Base-by-base conservation (phyloP, 306 rosid species). In the Myrica gale region DNA sequence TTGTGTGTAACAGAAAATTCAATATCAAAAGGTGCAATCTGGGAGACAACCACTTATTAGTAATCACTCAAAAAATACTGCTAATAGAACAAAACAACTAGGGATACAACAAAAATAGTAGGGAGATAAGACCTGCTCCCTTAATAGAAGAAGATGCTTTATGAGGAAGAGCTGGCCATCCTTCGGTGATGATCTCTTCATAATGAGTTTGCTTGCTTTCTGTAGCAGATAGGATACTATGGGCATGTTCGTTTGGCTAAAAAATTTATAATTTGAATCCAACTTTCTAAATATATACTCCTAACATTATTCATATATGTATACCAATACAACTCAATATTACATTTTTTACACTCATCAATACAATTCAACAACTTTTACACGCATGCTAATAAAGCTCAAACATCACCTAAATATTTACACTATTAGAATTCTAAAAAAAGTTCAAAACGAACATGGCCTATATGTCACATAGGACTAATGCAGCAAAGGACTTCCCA, bases 141-240 rank as follows among this genome's bases (percentile, higher is more conserved):
- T 87, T 80, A 96, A 83, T 84, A 92, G 85, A 81, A 96, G 93
- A 81, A 96, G 95, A 86, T 96, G 93, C 86, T 96, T 92, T 78
- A 96, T 92, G 77, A 96, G 95, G 84, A 96, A 96, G 69, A 96
- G 97, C 71, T 96, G 99, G 52, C 98, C 99, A 48, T 96, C 98
- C 98, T 92, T 92, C 72, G 88, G 89, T 3, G 97, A 87, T 61
- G 99, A 92, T 86, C 93, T 90, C 91, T 88, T 96, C 66, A 81
- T 73, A 83, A 96, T 81, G 81, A 96, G 89, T 84, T 92, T 96
- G 87, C 97, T 92, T 37, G 97, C 98, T 92, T 88, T 96, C 97
- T 96, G 88, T 57, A 80, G 57, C 41, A 85, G 72, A 82, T 79
- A 78, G 84, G 70, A 79, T 71, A 73, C 58, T 70, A n/a, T n/a